phyloP scores from a whole-genome alignment of 2,329 filamentous ascomycete genomes.

The Pseudocercospora musae region DNA sequence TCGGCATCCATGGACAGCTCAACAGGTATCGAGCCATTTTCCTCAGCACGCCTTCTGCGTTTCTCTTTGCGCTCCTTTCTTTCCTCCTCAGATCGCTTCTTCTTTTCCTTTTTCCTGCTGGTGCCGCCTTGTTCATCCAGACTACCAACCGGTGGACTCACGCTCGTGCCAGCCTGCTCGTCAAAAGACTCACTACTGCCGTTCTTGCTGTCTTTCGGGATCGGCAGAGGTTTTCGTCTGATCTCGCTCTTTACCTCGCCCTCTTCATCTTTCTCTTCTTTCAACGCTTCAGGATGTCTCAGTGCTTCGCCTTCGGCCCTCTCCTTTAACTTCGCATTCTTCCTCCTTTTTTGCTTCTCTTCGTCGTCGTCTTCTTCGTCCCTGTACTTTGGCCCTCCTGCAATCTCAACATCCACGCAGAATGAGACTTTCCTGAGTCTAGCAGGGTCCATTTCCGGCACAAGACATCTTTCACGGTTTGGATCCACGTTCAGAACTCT shows the following conservation, averaged over 20 bases:
- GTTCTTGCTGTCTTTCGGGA: constrained; percentile 7
- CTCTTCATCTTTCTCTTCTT: constrained; percentile 56
- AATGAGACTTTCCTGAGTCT: constrained; percentile 89
- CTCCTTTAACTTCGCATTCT: constrained; percentile 60
- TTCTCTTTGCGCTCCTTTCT: constrained; percentile 88
- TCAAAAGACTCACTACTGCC: constrained; percentile 7
- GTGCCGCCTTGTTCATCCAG: constrained; percentile 28
- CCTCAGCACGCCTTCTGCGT: constrained; percentile 77
- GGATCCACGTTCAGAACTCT: constrained; percentile 81
- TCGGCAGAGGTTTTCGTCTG: constrained; percentile 31
- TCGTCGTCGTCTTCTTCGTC: constrained; percentile 56
- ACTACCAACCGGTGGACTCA: constrained; percentile 22
- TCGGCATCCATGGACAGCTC: constrained; percentile 71
- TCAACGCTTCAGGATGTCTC: constrained; percentile 60
- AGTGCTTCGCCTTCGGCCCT: constrained; percentile 71
- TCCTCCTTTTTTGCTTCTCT: constrained; percentile 54
- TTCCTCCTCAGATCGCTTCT: constrained; percentile 90
- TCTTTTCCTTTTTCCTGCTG: constrained; percentile 84
- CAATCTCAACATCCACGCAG: constrained; percentile 96
- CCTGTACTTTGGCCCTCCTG: constrained; percentile 73
- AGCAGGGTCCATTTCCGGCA: constrained; percentile 73
- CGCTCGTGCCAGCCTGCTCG: constrained; percentile 13
- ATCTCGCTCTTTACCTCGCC: constrained; percentile 35
- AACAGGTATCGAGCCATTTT: constrained; percentile 81
- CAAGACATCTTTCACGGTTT: constrained; percentile 71